Percentiles rank a stretch among this genome's conserved stretches.
These are phyloP conservation scores for Zoysia pacifica DNA, from an alignment of 176 grass and related monocot genomes.

Conservation along the genomic window DNA sequence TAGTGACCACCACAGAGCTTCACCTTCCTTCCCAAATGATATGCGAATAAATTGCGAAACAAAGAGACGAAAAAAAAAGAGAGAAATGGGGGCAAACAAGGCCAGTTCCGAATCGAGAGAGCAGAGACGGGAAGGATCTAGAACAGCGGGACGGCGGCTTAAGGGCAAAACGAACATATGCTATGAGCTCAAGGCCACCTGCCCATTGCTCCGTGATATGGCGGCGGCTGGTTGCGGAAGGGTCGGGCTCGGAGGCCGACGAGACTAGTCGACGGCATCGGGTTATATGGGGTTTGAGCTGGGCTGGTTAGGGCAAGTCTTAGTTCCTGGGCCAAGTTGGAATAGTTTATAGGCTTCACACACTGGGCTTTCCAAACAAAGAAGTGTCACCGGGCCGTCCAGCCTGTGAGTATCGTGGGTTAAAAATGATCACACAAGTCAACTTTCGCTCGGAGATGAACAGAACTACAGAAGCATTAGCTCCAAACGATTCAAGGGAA, in stretches of 20 bases:
- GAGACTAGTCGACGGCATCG: too few species aligned
- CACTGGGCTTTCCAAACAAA: too few species aligned
- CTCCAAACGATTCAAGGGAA: too few species aligned
- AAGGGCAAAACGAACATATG: too few species aligned
- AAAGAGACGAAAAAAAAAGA: background rate
- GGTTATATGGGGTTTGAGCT: background rate
- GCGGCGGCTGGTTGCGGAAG: background rate
- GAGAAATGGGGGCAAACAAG: background rate
- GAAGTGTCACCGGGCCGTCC: too few species aligned
- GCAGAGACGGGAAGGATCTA: background rate
- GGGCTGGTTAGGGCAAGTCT: background rate
- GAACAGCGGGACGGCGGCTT: background rate
- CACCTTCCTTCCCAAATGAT: slow-evolving; percentile 28
- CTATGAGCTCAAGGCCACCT: background rate
- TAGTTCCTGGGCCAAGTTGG: background rate
- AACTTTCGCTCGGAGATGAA: too few species aligned
- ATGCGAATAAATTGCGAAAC: background rate
- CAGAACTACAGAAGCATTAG: too few species aligned
- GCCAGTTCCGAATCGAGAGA: background rate
- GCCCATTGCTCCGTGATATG: background rate
- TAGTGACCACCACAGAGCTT: background rate
- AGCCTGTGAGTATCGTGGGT: too few species aligned
- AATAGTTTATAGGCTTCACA: background rate
- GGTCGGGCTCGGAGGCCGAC: too few species aligned
- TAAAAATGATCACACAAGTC: too few species aligned